phyloP scores from a whole-genome alignment of 1,284 basidiomycete genomes.

The Boletus mariae region DNA sequence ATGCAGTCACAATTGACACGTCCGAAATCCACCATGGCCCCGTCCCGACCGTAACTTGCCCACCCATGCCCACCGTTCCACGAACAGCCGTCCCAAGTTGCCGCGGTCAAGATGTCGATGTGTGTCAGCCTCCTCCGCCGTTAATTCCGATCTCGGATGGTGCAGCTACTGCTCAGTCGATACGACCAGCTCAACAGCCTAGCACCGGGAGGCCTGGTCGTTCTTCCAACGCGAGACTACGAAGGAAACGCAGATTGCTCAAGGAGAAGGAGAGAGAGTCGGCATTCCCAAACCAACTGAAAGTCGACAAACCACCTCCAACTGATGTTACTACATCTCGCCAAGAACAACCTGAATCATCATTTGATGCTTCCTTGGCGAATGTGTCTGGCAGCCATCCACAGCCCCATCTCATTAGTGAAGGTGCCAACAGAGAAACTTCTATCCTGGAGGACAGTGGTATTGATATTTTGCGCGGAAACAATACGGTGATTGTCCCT shows the following conservation, averaged over 20 bases:
- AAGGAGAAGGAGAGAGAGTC: slow-evolving; percentile 9
- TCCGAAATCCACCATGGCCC: neutral
- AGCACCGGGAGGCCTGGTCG: neutral
- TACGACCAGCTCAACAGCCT: neutral
- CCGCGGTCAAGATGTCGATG: neutral
- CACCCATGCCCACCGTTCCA: neutral
- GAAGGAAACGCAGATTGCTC: slow-evolving; percentile 20
- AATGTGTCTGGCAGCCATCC: neutral
- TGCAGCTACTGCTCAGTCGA: slow-evolving; percentile 1
- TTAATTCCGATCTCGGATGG: neutral
- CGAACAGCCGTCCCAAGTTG: neutral
- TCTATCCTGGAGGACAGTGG: neutral
- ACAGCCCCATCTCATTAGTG: neutral
- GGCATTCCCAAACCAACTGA: neutral
- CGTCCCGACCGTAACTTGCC: neutral
- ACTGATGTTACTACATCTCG: neutral
- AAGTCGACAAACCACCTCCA: neutral
- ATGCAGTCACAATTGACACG: slow-evolving; percentile 7
- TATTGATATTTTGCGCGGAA: neutral
- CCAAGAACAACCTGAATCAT: slow-evolving; percentile 3
- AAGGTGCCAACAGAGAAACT: neutral
- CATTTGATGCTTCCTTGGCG: neutral
- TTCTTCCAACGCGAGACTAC: slow-evolving; percentile 4
- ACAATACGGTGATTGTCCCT: neutral
- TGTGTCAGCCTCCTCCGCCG: neutral